Conservation (phyloP, 192 early-diverging fungal species). For the Entophlyctis helioformis region DNA sequence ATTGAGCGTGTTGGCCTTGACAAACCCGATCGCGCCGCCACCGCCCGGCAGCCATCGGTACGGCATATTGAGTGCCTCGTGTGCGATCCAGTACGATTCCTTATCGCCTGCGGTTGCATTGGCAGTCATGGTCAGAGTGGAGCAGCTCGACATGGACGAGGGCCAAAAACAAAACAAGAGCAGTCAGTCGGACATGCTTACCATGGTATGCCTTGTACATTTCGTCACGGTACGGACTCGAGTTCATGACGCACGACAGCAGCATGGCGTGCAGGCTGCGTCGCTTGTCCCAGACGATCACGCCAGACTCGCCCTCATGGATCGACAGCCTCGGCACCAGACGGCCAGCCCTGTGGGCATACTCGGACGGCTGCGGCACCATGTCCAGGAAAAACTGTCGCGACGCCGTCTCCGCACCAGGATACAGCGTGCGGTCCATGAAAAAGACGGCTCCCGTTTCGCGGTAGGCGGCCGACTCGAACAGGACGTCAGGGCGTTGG, state of each 20-base stretch:
- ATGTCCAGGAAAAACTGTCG: neutral
- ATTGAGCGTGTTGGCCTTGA: constrained; percentile 2
- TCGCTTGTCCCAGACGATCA: constrained; percentile 45
- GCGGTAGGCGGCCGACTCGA: constrained; percentile 41
- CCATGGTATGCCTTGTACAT: neutral
- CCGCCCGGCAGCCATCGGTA: constrained; percentile 34
- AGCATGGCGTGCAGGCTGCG: constrained; percentile 27
- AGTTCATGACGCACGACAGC: constrained; percentile 33
- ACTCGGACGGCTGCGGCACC: neutral
- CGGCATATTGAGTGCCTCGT: constrained; percentile 37
- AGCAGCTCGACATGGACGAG: too few relatives aligned
- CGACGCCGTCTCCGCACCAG: neutral
- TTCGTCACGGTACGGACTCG: neutral
- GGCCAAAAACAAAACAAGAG: constrained; percentile 3
- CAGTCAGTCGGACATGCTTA: neutral
- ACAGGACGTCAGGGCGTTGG: constrained; percentile 39
- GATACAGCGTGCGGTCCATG: constrained; percentile 31
- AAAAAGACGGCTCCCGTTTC: constrained; percentile 52
- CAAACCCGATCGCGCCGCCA: constrained; percentile 36
- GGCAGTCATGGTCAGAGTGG: too few relatives aligned
- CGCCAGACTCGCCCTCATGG: constrained; percentile 53
- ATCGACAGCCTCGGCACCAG: neutral
- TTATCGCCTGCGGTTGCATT: constrained; percentile 33
- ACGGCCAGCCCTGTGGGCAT: neutral
- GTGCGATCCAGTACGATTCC: constrained; percentile 55